Evolutionary conservation across 2,329 filamentous ascomycete species (phyloP), one percentile per base, ranked within the genome.

Genomic region (Ascochyta lentis): DNA sequence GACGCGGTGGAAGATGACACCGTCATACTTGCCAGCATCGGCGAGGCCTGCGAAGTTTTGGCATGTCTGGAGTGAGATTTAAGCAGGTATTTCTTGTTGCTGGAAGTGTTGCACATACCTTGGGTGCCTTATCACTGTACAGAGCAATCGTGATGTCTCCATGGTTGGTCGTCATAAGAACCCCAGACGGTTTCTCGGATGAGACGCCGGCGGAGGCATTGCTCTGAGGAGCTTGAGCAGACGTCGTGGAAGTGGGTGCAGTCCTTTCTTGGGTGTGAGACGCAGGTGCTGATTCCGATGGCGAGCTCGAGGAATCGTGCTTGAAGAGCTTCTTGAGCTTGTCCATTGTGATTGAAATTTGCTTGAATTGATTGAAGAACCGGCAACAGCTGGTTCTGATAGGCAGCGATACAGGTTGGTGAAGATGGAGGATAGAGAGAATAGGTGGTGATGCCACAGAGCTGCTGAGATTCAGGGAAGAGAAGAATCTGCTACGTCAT

Each of bases 1-100:
- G 67, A 98, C 88, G 74, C 95, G 92, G 81, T 98, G 95, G 83
- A 98, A 94, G 71, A 93, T 80, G 57, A 90, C 86, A 72, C 79
- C 81, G 79, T 95, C 86, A 84, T 96, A 99, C 84, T 97, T 98
- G 66, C 91, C 90, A 65, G 92, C 84, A 58, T 84, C 80, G 22
- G 88, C 86, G 46, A 98, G 90, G 6, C 89, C 90, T 24, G 83
- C 75, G 79, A 98, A 98, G 83, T 98, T 96, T 56, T 84, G 84
- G 84, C 91, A 96, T 19, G 92, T 93, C 76, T 54, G 16, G 4
- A 22, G 10, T 16, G 6, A 1, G n/a, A 23, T 35, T 15, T 19
- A 19, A 35, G 23, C 13, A 35, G 5, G 2, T 6, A 6, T 4
- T 2, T 13, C 6, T 6, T 8, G 8, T 16, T 12, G 9, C 5